Conservation (phyloP, 2,329 filamentous ascomycete species). For the Blumeriella jaapii region DNA sequence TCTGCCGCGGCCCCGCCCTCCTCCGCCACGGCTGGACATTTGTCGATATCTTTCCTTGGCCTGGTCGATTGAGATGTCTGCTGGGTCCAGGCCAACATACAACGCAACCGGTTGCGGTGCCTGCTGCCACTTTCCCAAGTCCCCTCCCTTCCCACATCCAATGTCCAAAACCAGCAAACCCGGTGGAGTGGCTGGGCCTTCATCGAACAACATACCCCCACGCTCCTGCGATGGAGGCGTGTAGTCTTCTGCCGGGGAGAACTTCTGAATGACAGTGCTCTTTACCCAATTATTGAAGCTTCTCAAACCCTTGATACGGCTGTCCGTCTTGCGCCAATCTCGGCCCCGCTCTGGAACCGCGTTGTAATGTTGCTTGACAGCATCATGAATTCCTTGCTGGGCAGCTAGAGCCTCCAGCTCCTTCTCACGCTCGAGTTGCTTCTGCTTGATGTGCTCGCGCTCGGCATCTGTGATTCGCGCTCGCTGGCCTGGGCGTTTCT, state of each 20-base stretch:
- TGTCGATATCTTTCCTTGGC: conserved; percentile 71
- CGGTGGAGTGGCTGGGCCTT: conserved; percentile 29
- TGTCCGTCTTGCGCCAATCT: conserved; percentile 90
- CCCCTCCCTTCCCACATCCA: conserved; percentile 93
- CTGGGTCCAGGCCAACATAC: conserved; percentile 89
- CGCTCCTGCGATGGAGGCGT: conserved; percentile 46
- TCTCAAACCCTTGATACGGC: conserved; percentile 85
- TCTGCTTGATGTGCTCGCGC: conserved; percentile 54
- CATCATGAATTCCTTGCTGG: conserved; percentile 59
- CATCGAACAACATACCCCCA: conserved; percentile 29
- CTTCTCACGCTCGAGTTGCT: conserved; percentile 44
- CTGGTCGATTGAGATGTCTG: conserved; percentile 84
- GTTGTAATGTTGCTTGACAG: conserved; percentile 92
- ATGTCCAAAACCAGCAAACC: conserved; percentile 80
- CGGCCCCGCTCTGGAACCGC: conserved; percentile 84
- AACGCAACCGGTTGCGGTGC: conserved; percentile 84
- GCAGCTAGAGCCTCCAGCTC: conserved; percentile 27
- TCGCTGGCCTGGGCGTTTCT: conserved; percentile 57
- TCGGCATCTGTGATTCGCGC: conserved; percentile 57
- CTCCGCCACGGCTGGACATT: conserved; percentile 50
- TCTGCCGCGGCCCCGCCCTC: conserved; percentile 41
- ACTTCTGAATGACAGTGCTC: conserved; percentile 93
- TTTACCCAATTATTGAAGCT: conserved; percentile 99
- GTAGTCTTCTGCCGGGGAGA: conserved; percentile 70
- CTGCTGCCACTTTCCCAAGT: conserved; percentile 91